Evolutionary conservation across 2,329 filamentous ascomycete genomes (phyloP), one percentile per base, ranked within the genome.

Genomic region (Parastagonospora avenae): DNA sequence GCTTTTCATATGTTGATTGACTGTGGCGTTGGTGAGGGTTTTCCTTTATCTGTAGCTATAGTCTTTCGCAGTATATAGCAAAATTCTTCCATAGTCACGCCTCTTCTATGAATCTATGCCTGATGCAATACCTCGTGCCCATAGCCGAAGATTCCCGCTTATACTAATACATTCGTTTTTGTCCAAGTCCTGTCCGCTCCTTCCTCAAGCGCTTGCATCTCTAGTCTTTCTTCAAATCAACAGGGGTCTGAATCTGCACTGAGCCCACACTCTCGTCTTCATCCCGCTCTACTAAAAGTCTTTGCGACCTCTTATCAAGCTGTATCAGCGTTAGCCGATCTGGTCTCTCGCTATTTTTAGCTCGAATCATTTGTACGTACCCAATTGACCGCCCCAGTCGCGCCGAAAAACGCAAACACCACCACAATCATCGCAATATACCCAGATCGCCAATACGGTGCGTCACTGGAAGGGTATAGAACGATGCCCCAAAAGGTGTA

Each of bases 401-500:
- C 48, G 10, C 53, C 61, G 47, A 66, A 64, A 46, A 67, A 67
- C 5, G 64, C 58, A 50, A 63, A 60, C 1, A 66, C 60, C 2
- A 69, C 66, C 3, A 65, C 57, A 14, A 75, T 65, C 66, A 76
- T 72, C 1, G 72, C 55, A 30, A 75, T 72, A 7, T 62, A 68
- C 0, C 74, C 74, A 42, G 73, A 75, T 40, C 61, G 67, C 67
- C 77, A 78, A 45, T 78, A 78, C 2, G 76, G 76, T 0, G 75
- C 76, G 50, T 79, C 74, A 4, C 67, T 69, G 0, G 75, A 76
- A 10, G 74, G 64, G 32, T 79, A 79, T 7, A 80, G 55, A 0
- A 68, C 60, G 4, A 79, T 76, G 0, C 76, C 77, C 77, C 77
- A 79, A 42, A 78, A 79, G 0, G 77, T 78, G 52, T 76, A 79